Conservation (phyloP, 495 filamentous ascomycete species). For the Aspergillus cavernicola region DNA sequence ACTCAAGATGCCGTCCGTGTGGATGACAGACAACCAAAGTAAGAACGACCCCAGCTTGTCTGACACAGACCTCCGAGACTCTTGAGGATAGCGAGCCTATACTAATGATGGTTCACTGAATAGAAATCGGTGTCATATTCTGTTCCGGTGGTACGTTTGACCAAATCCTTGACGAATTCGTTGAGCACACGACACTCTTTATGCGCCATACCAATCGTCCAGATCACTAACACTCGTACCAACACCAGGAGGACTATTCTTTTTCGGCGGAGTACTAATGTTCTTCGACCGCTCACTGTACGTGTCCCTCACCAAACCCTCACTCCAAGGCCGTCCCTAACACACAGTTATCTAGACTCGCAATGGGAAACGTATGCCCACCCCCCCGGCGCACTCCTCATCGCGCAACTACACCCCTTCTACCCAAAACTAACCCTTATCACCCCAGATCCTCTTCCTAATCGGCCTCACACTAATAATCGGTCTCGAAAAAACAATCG, state of each 20-base stretch:
- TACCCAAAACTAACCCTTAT: slow-evolving; percentile 14
- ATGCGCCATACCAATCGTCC: not conserved
- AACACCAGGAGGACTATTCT: slow-evolving; percentile 76
- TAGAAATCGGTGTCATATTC: slow-evolving; percentile 94
- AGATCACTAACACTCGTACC: not conserved
- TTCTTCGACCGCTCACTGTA: slow-evolving; percentile 97
- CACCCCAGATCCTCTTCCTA: slow-evolving; percentile 85
- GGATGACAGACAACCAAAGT: slow-evolving; percentile 97
- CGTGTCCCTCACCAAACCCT: slow-evolving; percentile 14
- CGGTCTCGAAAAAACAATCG: slow-evolving; percentile 81
- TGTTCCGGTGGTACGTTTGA: slow-evolving; percentile 83
- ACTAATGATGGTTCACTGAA: slow-evolving; percentile 16
- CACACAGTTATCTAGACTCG: slow-evolving; percentile 49
- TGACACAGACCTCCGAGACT: no score
- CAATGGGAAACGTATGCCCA: slow-evolving; percentile 76
- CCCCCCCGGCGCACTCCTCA: not conserved
- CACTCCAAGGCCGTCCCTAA: not conserved
- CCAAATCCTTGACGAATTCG: not conserved
- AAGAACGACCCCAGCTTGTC: slow-evolving; percentile 35
- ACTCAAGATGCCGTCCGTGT: slow-evolving; percentile 68
- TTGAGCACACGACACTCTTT: not conserved
- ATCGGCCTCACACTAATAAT: slow-evolving; percentile 93
- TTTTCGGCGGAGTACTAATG: slow-evolving; percentile 86
- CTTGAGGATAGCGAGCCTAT: not conserved
- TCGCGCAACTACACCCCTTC: not conserved